phyloP scores from a whole-genome alignment of 352 stramenopile genomes.

The Phytophthora sansomeana region DNA sequence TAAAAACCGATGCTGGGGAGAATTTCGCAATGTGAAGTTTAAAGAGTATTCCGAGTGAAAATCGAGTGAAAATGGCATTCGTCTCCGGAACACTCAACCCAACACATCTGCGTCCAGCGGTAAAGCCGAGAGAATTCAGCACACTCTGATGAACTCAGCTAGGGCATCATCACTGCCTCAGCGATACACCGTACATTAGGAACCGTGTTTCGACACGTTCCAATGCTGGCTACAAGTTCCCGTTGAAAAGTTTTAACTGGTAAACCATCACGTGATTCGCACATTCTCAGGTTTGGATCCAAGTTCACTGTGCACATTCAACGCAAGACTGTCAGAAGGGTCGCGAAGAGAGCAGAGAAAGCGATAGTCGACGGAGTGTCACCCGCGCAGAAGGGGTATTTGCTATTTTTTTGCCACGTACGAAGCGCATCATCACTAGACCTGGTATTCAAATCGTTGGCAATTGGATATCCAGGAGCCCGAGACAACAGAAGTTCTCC shows the following conservation, averaged over 20 bases:
- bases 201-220: slow-evolving; percentile 8
- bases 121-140: slow-evolving; percentile 7
- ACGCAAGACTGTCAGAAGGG: background rate
- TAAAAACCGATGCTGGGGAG: background rate
- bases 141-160: slow-evolving; percentile 15
- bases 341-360: too few relatives aligned
- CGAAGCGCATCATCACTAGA: background rate
- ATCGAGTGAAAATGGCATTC: background rate
- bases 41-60: background rate
- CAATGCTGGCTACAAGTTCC: slow-evolving; percentile 10
- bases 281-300: slow-evolving; percentile 11
- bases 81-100: background rate
- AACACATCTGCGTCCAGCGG: slow-evolving; percentile 15
- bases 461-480: slow-evolving; percentile 3
- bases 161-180: background rate
- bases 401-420: background rate
- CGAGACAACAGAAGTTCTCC: background rate
- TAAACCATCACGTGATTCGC: slow-evolving; percentile 4
- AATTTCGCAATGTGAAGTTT: background rate
- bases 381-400: background rate
- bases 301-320: slow-evolving; percentile 5
- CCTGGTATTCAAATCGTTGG: slow-evolving; percentile 5
- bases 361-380: background rate
- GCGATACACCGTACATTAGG: slow-evolving; percentile 9
- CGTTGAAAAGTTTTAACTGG: slow-evolving; percentile 3